Conservation (phyloP, 768 basidiomycete species). For the Termitomyces heimii region DNA sequence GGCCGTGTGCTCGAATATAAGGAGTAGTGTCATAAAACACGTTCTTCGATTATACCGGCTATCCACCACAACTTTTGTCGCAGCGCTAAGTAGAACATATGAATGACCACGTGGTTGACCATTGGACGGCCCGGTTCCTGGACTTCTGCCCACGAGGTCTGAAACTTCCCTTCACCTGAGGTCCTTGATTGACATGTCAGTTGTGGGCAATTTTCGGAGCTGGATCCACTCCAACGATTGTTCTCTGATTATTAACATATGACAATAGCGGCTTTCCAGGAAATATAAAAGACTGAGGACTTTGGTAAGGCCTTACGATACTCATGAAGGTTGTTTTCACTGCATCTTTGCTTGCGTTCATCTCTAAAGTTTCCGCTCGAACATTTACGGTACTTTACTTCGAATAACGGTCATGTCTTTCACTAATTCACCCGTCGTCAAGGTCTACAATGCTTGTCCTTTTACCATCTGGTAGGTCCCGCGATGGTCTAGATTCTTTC, state of each 20-base stretch:
- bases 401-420: neutral
- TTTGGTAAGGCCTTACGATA: neutral
- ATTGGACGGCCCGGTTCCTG: neutral
- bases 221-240: neutral
- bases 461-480: conserved; percentile 59
- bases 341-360: conserved; percentile 12
- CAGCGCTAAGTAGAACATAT: neutral
- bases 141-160: conserved; percentile 1
- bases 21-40: neutral
- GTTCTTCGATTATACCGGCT: neutral
- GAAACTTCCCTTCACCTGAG: neutral
- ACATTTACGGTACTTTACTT: conserved; percentile 41
- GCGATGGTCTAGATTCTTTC: neutral
- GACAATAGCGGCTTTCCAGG: neutral
- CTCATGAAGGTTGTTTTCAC: conserved; percentile 23
- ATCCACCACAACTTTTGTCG: neutral
- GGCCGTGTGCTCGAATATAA: neutral
- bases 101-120: too few species aligned
- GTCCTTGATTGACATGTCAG: neutral
- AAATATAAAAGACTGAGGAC: neutral
- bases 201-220: neutral
- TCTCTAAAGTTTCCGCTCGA: conserved; percentile 32
- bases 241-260: neutral
- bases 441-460: conserved; percentile 56
- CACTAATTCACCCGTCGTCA: neutral